Evolutionary conservation across 371 early-diverging fungal genomes (phyloP).

Genomic region (Mucor piriformis): DNA sequence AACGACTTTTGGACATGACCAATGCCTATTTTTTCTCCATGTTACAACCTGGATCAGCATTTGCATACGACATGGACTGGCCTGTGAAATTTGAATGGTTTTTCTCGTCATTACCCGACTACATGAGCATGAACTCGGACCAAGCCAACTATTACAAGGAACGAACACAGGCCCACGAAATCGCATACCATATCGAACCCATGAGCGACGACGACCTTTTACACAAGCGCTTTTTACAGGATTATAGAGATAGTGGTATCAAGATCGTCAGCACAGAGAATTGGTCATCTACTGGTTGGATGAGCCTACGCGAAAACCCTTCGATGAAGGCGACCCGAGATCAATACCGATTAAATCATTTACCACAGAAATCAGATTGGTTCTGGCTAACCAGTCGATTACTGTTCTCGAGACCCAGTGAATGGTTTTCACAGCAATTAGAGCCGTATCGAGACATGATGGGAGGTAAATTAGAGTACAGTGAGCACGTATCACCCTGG

Average conservation of each 20-base stretch:
- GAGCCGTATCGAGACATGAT: conserved; percentile 36
- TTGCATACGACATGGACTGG: conserved; percentile 35
- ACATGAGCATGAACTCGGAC: conserved; percentile 37
- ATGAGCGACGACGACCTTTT: conserved; percentile 5
- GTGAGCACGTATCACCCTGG: conserved; percentile 10
- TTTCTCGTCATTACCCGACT: conserved; percentile 33
- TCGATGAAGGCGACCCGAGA: conserved; percentile 27
- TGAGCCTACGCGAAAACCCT: conserved; percentile 9
- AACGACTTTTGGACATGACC: conserved; percentile 36
- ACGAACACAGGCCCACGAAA: conserved; percentile 3
- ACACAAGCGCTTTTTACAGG: conserved; percentile 7
- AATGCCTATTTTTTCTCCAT: conserved; percentile 43
- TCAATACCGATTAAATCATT: conserved; percentile 33
- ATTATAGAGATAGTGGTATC: background rate
- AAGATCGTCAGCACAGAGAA: conserved; percentile 11
- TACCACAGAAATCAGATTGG: conserved; percentile 33
- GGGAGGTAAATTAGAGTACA: conserved; percentile 35
- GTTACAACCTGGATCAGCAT: conserved; percentile 45
- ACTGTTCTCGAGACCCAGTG: conserved; percentile 35
- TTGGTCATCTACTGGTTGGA: conserved; percentile 2
- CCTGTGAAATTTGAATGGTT: conserved; percentile 43
- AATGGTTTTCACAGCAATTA: conserved; percentile 28
- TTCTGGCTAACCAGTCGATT: conserved; percentile 43
- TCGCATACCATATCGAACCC: background rate
- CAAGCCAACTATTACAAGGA: conserved; percentile 36